Percentiles rank a stretch among this genome's conserved stretches.
Evolutionary conservation across 371 early-diverging fungal species (phyloP).

Genomic region (Nematocida major): DNA sequence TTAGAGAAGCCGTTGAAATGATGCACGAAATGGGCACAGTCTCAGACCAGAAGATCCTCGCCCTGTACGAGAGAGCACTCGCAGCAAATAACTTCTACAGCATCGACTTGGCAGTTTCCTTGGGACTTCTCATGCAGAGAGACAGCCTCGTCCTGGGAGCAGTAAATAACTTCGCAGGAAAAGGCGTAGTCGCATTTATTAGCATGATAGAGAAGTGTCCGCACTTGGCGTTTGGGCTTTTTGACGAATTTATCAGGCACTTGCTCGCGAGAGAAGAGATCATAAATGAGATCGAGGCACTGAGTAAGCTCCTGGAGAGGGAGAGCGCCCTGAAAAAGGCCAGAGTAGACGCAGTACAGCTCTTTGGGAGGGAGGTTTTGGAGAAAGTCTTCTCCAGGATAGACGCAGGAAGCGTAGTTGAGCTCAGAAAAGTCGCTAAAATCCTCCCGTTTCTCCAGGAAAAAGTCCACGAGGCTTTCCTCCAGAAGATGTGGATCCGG

Average conservation of each 20-base stretch:
- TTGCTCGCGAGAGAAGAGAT: constrained; percentile 29
- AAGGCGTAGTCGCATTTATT: constrained; percentile 43
- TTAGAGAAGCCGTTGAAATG: constrained; percentile 3
- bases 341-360: constrained; percentile 26
- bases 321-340: background rate
- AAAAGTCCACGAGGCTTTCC: constrained; percentile 29
- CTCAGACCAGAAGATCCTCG: background rate
- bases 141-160: constrained; percentile 9
- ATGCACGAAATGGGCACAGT: background rate
- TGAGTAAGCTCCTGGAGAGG: constrained; percentile 9
- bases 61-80: constrained; percentile 17
- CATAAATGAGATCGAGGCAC: constrained; percentile 33
- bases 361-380: constrained; percentile 12
- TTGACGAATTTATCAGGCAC: constrained; percentile 23
- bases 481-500: constrained; percentile 23
- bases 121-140: constrained; percentile 27
- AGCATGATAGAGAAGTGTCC: constrained; percentile 24
- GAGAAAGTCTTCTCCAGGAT: constrained; percentile 20
- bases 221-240: background rate
- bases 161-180: constrained; percentile 36
- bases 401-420: background rate
- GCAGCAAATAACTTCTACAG: constrained; percentile 14
- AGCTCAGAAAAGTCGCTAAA: constrained; percentile 27
- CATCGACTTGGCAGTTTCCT: constrained; percentile 32
- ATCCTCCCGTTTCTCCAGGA: constrained; percentile 17